phyloP scores from a whole-genome alignment of 345 rosid genomes.

The Sisymbrium irio region DNA sequence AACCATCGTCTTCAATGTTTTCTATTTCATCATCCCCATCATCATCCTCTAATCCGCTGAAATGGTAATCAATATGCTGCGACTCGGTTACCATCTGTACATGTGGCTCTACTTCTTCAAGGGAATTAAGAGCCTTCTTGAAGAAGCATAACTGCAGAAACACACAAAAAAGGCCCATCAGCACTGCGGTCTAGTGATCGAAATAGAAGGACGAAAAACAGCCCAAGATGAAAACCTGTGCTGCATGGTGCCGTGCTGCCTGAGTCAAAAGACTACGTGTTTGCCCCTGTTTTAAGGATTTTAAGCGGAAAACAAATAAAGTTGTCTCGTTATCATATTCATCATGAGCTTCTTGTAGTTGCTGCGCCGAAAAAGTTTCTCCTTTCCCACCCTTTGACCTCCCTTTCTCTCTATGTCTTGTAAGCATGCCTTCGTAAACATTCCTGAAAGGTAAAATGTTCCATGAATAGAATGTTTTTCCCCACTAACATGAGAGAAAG shows the following conservation, averaged over 20 bases:
- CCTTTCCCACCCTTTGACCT: constrained; percentile 72
- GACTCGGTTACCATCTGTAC: constrained; percentile 60
- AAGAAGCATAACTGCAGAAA: constrained; percentile 72
- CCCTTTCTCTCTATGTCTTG: constrained; percentile 67
- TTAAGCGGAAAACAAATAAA: constrained; percentile 80
- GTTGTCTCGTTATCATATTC: constrained; percentile 90
- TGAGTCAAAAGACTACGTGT: constrained; percentile 95
- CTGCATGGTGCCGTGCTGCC: constrained; percentile 97
- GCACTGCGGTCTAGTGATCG: constrained; percentile 4
- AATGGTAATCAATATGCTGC: constrained; percentile 89
- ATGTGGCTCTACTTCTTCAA: constrained; percentile 80
- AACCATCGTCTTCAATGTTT: constrained; percentile 44
- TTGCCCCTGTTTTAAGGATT: constrained; percentile 94
- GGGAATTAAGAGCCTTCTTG: constrained; percentile 75
- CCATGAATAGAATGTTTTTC: constrained; percentile 8
- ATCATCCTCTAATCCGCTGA: constrained; percentile 73
- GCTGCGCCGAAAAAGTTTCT: constrained; percentile 59
- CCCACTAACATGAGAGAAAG: not conserved
- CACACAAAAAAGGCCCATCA: constrained; percentile 5
- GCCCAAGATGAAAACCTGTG: constrained; percentile 66
- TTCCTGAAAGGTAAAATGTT: constrained; percentile 48
- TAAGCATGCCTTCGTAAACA: constrained; percentile 60
- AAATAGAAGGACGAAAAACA: constrained; percentile 11
- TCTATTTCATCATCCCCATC: constrained; percentile 49
- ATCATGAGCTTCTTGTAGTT: constrained; percentile 71